Conservation (phyloP, 1,284 basidiomycete genomes). For the Irpex sp. region DNA sequence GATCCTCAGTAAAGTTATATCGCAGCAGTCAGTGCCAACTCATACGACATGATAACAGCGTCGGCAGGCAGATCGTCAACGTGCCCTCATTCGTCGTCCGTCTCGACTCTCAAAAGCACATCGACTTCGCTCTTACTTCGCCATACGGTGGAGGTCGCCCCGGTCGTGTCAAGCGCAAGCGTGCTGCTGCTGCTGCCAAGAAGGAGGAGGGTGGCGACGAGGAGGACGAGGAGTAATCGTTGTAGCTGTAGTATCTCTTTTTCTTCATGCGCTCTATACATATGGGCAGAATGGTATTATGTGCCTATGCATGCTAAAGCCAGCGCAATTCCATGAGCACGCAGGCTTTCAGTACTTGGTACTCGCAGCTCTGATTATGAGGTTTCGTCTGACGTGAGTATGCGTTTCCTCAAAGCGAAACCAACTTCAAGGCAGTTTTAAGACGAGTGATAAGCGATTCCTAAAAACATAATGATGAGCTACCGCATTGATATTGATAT, state of each 20-base stretch:
- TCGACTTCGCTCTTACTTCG: conserved; percentile 97
- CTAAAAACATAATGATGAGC: no score
- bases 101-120: conserved; percentile 97
- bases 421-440: no score
- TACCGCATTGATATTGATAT: no score
- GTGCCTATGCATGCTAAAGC: background rate
- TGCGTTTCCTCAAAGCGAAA: background rate
- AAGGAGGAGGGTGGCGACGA: conserved; percentile 89
- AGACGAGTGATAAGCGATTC: no score
- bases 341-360: background rate
- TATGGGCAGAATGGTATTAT: conserved; percentile 1
- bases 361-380: background rate
- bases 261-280: conserved; percentile 14
- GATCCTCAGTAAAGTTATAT: background rate
- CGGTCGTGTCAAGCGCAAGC: conserved; percentile 99
- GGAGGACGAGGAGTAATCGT: conserved; percentile 80
- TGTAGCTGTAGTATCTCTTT: conserved; percentile 14
- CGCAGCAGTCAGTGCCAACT: background rate
- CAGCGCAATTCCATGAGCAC: background rate
- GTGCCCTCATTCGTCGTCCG: conserved; percentile 99
- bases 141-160: conserved; percentile 97
- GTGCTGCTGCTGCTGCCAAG: conserved; percentile 89
- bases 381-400: background rate
- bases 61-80: conserved; percentile 99
- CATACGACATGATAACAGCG: conserved; percentile 42